Percentiles rank a stretch among this genome's conserved stretches.
These are phyloP conservation scores for Saksenaea oblongispora DNA, from an alignment of 371 early-diverging fungal species.

Conservation along the genomic window DNA sequence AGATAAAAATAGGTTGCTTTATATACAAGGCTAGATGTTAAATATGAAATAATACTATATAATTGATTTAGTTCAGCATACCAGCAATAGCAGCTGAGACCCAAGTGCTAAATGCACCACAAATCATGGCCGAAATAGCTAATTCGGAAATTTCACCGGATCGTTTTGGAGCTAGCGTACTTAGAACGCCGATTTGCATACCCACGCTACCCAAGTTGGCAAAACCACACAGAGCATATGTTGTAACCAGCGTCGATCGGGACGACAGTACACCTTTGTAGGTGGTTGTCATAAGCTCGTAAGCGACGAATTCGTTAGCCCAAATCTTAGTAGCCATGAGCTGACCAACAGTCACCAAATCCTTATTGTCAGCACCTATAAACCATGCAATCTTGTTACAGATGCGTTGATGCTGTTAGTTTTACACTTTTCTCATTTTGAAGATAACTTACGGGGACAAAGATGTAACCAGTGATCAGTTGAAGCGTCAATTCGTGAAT, in stretches of 20 bases:
- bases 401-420: not conserved
- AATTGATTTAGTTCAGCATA: slow-evolving; percentile 55
- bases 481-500: slow-evolving; percentile 66
- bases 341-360: slow-evolving; percentile 67
- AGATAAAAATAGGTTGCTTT: no score
- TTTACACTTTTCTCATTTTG: not conserved
- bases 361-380: slow-evolving; percentile 71
- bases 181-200: slow-evolving; percentile 82
- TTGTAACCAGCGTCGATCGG: slow-evolving; percentile 58
- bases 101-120: slow-evolving; percentile 83
- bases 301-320: slow-evolving; percentile 92
- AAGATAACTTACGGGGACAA: slow-evolving; percentile 29
- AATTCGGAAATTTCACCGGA: slow-evolving; percentile 74
- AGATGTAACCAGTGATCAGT: slow-evolving; percentile 72
- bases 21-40: no score
- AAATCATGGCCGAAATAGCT: slow-evolving; percentile 80
- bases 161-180: slow-evolving; percentile 82
- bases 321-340: slow-evolving; percentile 87
- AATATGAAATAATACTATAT: no score
- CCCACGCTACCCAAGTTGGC: slow-evolving; percentile 89
- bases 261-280: slow-evolving; percentile 26
- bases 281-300: slow-evolving; percentile 44
- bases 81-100: slow-evolving; percentile 87
- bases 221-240: slow-evolving; percentile 89
- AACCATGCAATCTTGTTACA: slow-evolving; percentile 70